Percentiles rank a stretch among this genome's conserved stretches.
Conservation (phyloP, 169 alveolate genomes). For the Eimeria maxima region DNA sequence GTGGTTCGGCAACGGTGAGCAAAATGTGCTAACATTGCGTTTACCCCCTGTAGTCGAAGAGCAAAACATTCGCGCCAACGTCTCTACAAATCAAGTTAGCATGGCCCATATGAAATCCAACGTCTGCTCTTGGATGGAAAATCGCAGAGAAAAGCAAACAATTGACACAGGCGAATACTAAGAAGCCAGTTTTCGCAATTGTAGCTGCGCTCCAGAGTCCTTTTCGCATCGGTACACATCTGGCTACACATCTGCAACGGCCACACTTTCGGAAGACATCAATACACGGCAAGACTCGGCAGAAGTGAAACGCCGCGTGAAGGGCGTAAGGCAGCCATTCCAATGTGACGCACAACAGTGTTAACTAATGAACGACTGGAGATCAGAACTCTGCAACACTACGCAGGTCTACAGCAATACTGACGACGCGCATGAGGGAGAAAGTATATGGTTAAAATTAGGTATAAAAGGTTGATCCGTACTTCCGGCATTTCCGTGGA, state of each 20-base stretch:
- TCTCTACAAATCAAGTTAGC: not conserved
- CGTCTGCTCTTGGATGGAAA: not conserved
- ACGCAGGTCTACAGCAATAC: not conserved
- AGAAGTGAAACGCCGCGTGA: not conserved
- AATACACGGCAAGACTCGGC: not conserved
- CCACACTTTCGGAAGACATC: not conserved
- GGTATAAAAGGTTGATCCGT: not conserved
- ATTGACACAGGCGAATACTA: not conserved
- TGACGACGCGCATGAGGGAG: not conserved
- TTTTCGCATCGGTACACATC: not conserved
- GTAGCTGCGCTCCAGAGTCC: not conserved
- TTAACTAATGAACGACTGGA: not conserved
- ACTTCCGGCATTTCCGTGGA: slow-evolving; percentile 84
- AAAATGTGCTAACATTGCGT: not conserved
- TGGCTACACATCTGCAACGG: not conserved
- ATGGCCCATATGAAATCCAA: slow-evolving; percentile 65
- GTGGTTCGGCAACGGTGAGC: not conserved
- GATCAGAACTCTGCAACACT: not conserved
- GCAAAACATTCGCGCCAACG: slow-evolving; percentile 33
- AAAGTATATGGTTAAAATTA: not conserved
- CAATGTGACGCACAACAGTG: not conserved
- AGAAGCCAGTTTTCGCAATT: not conserved
- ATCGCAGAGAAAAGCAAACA: not conserved
- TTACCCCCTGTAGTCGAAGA: slow-evolving; percentile 79
- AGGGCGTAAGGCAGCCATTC: no score